Evolutionary conservation across 306 rosid species (phyloP).

Genomic region (Arachis hypogaea): DNA sequence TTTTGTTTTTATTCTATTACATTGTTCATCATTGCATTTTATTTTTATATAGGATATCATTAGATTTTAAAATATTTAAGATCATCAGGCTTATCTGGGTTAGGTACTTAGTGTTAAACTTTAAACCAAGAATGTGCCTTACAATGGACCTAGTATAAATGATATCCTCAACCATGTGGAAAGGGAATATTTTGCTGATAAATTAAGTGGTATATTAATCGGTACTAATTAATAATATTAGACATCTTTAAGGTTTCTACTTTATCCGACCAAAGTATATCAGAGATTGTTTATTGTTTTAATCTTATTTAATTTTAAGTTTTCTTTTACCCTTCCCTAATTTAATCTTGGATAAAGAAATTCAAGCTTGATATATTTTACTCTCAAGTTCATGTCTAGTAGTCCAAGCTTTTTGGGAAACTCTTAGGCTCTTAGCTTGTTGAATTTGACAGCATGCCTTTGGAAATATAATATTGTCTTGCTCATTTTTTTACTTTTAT

Average conservation of each 20-base stretch:
- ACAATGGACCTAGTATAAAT: neutral
- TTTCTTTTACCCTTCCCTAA: neutral
- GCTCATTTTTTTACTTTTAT: too few species aligned
- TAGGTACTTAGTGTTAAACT: neutral
- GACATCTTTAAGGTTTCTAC: neutral
- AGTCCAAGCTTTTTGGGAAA: neutral
- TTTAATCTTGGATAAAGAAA: neutral
- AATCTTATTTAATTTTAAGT: neutral
- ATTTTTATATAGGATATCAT: conserved; percentile 5
- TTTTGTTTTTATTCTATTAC: neutral
- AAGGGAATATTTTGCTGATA: conserved; percentile 6
- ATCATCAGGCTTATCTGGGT: neutral
- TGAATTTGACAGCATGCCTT: neutral
- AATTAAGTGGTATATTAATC: neutral
- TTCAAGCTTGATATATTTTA: neutral
- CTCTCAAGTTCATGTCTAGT: neutral
- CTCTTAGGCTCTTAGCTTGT: too few species aligned
- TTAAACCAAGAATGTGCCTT: neutral
- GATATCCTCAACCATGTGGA: conserved; percentile 5
- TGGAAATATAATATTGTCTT: neutral
- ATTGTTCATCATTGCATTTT: neutral
- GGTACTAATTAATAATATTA: neutral
- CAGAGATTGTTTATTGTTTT: neutral
- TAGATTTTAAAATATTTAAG: neutral
- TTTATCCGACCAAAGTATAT: neutral